phyloP scores from a whole-genome alignment of 2,329 filamentous ascomycete genomes.

The Chrysoporthe puriensis region DNA sequence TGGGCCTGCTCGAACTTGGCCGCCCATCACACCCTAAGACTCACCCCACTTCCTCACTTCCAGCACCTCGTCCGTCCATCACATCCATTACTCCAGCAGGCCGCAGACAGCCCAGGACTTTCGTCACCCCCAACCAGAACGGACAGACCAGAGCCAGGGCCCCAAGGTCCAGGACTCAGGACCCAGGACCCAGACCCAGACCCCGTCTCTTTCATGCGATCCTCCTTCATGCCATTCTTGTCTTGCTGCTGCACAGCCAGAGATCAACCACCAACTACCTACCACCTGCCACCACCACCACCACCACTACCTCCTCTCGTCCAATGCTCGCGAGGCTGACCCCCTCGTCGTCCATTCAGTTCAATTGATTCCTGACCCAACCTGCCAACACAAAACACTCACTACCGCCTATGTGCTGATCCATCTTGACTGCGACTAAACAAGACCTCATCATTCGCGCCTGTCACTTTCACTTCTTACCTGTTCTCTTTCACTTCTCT shows the following conservation, averaged over 20 bases:
- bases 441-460: slow-evolving; percentile 4
- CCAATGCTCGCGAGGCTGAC: slow-evolving; percentile 15
- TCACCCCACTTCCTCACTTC: background rate
- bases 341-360: slow-evolving; percentile 10
- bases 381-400: slow-evolving; percentile 17
- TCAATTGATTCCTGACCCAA: slow-evolving; percentile 13
- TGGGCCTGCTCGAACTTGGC: slow-evolving; percentile 6
- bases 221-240: slow-evolving; percentile 8
- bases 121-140: slow-evolving; percentile 2
- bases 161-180: slow-evolving; percentile 4
- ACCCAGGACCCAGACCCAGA: slow-evolving; percentile 4
- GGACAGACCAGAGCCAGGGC: slow-evolving; percentile 2
- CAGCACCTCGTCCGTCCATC: background rate
- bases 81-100: slow-evolving; percentile 1
- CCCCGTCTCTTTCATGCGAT: slow-evolving; percentile 15
- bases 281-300: slow-evolving; percentile 6
- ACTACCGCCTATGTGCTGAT: slow-evolving; percentile 11
- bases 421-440: background rate
- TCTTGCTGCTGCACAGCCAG: slow-evolving; percentile 7
- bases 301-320: slow-evolving; percentile 4
- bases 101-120: slow-evolving; percentile 1
- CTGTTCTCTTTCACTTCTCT: slow-evolving; percentile 17
- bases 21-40: slow-evolving; percentile 3
- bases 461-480: slow-evolving; percentile 18
- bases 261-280: slow-evolving; percentile 2